Evolutionary conservation across 164 flowering plant genomes (phyloP).

Genomic region (Paratinospora sagittata): DNA sequence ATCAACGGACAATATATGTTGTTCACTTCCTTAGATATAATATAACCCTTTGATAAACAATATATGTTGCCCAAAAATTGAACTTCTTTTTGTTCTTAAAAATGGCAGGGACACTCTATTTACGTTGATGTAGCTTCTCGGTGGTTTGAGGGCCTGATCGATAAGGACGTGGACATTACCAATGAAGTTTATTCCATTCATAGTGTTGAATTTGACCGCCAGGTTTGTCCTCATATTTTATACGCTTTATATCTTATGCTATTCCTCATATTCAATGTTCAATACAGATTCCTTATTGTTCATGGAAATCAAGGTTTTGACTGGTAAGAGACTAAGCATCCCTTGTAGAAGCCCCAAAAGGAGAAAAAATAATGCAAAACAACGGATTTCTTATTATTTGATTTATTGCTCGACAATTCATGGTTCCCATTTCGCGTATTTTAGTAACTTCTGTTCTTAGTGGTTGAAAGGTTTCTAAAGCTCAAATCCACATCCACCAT

Average conservation of each 20-base stretch:
- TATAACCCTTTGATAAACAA: no score
- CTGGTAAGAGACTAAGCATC: background rate
- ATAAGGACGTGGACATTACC: constrained; percentile 50
- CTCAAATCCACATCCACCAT: no score
- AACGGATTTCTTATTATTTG: no score
- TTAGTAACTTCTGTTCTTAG: no score
- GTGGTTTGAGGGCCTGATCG: constrained; percentile 78
- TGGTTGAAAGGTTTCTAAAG: no score
- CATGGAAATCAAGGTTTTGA: background rate
- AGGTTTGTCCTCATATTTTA: constrained; percentile 25
- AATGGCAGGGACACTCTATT: constrained; percentile 18
- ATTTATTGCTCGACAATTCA: no score
- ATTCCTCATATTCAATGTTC: background rate
- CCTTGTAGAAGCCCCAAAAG: no score
- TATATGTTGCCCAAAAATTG: background rate
- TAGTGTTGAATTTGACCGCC: constrained; percentile 82
- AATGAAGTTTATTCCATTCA: constrained; percentile 78
- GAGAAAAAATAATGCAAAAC: no score
- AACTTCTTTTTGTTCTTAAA: background rate
- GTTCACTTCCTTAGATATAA: no score
- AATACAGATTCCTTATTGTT: background rate
- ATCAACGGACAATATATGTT: no score
- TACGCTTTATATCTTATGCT: background rate
- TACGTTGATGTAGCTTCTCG: constrained; percentile 39
- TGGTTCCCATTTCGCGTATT: no score